Base-by-base conservation (phyloP, 805 yeast species). In the Ogataea corticis region DNA sequence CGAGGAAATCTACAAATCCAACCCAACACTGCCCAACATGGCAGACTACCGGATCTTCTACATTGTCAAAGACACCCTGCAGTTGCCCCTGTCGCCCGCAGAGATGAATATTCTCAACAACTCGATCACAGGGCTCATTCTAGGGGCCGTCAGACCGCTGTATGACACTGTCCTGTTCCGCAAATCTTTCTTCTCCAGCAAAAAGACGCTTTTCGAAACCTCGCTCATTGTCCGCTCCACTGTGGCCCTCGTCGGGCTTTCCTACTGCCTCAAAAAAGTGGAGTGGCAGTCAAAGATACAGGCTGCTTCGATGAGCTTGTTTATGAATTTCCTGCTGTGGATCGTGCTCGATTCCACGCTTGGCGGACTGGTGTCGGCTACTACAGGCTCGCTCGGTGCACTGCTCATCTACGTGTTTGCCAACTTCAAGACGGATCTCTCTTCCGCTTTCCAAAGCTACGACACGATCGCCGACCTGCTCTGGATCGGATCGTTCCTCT, bases 231-330 rank as follows among this genome's bases (percentile, higher is more conserved):
- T 73, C 2, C 64, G 76, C 54, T 59, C 81, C 16, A 63, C 71
- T 37, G 77, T 84, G 45, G 84, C 88, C 2, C 75, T 85, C 55
- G 66, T 85, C 34, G 95, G 95, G 2, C 76, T 86, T 29, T 74
- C 82, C 4, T 85, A 81, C 57, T 89, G 88, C 18, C 74, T 86
- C 28, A 74, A 87, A 54, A 81, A 79, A 51, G 70, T 83, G 31
- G 84, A 82, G 55, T 85, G 92, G 92, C 66, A 73, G 39, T 76
- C 85, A 0, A 73, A 82, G 15, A 65, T 80, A 34, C 90, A 86
- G 56, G 83, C 85, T 11, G 73, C 85, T 3, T 65, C 77, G 35
- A 72, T 82, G 3, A 84, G 88, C 85, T 69, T 80, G 11, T 62
- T 80, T 17, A 66, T 83, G 44, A 83, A 82, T 62, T 77, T 85